Conservation (phyloP, 2,329 filamentous ascomycete species). For the Xylaria sp. region DNA sequence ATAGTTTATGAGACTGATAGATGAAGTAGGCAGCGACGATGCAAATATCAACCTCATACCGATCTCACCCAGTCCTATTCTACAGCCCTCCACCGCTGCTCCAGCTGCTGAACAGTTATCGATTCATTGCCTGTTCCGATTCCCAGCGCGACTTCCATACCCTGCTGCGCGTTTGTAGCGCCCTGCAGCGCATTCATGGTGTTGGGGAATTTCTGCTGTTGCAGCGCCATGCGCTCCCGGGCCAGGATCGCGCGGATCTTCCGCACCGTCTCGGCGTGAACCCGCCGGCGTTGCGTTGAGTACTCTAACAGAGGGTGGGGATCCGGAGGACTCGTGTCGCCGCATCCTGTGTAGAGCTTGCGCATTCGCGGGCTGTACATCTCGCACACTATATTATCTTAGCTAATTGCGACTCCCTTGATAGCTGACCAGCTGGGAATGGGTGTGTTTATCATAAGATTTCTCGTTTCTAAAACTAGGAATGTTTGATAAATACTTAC, state of each 20-base stretch:
- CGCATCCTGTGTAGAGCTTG: slow-evolving; percentile 42
- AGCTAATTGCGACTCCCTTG: neutral
- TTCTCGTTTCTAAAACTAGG: neutral
- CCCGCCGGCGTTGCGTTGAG: slow-evolving; percentile 34
- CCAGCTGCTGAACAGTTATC: slow-evolving; percentile 46
- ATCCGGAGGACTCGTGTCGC: neutral
- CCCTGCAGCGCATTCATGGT: slow-evolving; percentile 46
- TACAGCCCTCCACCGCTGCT: slow-evolving; percentile 51
- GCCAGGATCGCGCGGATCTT: slow-evolving; percentile 45
- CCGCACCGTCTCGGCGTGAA: slow-evolving; percentile 52
- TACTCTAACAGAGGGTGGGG: neutral
- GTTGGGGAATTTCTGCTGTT: slow-evolving; percentile 46
- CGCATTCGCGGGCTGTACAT: slow-evolving; percentile 55
- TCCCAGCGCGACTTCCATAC: slow-evolving; percentile 38
- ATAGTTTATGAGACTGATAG: neutral
- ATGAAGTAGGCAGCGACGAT: neutral
- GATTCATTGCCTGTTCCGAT: slow-evolving; percentile 31
- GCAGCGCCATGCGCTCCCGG: slow-evolving; percentile 43
- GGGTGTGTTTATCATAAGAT: too few relatives aligned
- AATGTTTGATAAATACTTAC: slow-evolving; percentile 3
- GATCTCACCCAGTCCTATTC: slow-evolving; percentile 43
- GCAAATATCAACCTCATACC: neutral
- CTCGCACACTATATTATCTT: slow-evolving; percentile 48
- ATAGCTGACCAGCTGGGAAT: neutral
- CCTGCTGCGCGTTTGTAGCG: slow-evolving; percentile 49